These are phyloP conservation scores for Grigorovia transvaalensis DNA, from an alignment of 805 yeast species.

Conservation along the genomic window DNA sequence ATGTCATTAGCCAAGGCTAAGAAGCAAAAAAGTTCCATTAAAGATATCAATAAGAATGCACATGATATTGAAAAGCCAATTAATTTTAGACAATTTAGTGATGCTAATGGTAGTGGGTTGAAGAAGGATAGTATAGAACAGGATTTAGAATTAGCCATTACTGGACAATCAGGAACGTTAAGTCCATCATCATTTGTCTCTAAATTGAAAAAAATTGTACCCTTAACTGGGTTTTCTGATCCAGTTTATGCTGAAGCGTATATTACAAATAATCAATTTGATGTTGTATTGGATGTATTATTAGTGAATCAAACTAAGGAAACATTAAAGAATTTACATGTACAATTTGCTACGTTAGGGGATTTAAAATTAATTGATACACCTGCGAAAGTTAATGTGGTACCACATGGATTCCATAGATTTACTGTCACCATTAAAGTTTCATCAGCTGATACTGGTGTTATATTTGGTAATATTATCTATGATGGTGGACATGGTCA, in stretches of 20 bases:
- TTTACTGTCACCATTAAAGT: conserved; percentile 85
- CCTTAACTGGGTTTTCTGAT: conserved; percentile 95
- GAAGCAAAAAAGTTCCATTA: conserved; percentile 46
- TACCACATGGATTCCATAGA: conserved; percentile 95
- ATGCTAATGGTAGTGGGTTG: conserved; percentile 30
- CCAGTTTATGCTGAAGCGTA: conserved; percentile 97
- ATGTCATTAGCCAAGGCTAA: conserved; percentile 49
- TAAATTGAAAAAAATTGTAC: conserved; percentile 78
- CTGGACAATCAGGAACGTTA: conserved; percentile 31
- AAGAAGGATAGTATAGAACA: conserved; percentile 41
- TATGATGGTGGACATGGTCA: conserved; percentile 93
- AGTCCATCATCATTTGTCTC: conserved; percentile 57
- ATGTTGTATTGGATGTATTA: conserved; percentile 86
- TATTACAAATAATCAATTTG: conserved; percentile 92
- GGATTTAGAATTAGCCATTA: conserved; percentile 48
- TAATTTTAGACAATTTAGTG: conserved; percentile 66
- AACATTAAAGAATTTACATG: conserved; percentile 82
- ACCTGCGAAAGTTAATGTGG: conserved; percentile 81
- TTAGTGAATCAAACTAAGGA: conserved; percentile 88
- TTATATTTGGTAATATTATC: conserved; percentile 91
- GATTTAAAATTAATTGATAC: conserved; percentile 90
- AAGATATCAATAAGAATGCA: conserved; percentile 49
- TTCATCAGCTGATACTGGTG: conserved; percentile 96
- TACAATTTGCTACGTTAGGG: conserved; percentile 93
- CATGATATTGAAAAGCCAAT: conserved; percentile 73